These are phyloP conservation scores for Blumeriella jaapii DNA, from an alignment of 2,329 filamentous ascomycete species.

Conservation along the genomic window DNA sequence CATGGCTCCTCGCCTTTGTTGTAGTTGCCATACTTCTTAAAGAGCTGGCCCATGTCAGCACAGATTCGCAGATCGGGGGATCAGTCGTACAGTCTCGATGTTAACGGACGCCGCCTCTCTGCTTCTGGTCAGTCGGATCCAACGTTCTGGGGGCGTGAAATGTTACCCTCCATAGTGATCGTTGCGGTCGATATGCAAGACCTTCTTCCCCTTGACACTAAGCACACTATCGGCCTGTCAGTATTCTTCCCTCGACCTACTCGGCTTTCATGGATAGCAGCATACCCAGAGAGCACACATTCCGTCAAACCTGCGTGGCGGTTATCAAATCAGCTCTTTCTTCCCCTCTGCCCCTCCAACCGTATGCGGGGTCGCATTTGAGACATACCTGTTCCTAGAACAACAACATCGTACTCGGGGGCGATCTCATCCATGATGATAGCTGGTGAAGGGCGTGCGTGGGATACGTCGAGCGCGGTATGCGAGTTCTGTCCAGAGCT, in stretches of 20 bases:
- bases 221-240: conserved; percentile 52
- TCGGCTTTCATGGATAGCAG: background rate
- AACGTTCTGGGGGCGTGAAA: conserved; percentile 4
- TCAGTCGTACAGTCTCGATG: conserved; percentile 66
- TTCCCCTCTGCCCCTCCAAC: conserved; percentile 22
- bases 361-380: conserved; percentile 29
- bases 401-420: conserved; percentile 96
- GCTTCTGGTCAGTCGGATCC: conserved; percentile 23
- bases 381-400: conserved; percentile 83
- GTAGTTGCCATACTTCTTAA: conserved; percentile 91
- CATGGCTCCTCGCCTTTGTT: conserved; percentile 74
- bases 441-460: conserved; percentile 8
- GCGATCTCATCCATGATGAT: conserved; percentile 90
- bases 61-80: conserved; percentile 9
- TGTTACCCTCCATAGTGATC: conserved; percentile 91
- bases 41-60: conserved; percentile 52
- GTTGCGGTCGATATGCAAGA: conserved; percentile 96
- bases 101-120: conserved; percentile 95
- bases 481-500: conserved; percentile 6
- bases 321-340: conserved; percentile 18
- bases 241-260: conserved; percentile 8
- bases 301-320: conserved; percentile 87
- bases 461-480: conserved; percentile 10
- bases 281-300: conserved; percentile 95
- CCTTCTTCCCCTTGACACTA: conserved; percentile 98